Base-by-base conservation (phyloP, 345 rosid genomes). In the Zanthoxylum bungeanum region DNA sequence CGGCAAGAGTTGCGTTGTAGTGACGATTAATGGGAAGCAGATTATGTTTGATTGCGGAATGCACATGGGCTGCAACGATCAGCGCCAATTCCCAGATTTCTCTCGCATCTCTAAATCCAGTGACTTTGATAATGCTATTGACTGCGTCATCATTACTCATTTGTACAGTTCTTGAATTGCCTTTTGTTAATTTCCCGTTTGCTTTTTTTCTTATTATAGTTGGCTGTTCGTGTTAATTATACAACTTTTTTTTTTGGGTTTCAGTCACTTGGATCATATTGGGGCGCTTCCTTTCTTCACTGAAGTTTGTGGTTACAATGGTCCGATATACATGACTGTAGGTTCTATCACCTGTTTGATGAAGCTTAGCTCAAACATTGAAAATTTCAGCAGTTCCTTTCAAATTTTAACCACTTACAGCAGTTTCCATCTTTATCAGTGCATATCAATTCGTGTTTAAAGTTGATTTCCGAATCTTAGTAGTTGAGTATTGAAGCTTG, bases 31-130 rank as follows among this genome's bases (percentile, higher is more conserved):
- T 11, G 93, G 94, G 33, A 91, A 91, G 82, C 82, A 78, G 66
- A 87, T 92, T 65, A 95, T 95, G 98, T 95, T 95, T 40, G 99
- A 95, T 72, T 95, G 97, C 70, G 98, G 98, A 65, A 92, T 95
- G 99, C 97, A 92, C 75, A 92, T 95, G 98, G 99, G 96, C 46
- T 82, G 85, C 77, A 82, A 80, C 53, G 99, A 91, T 77, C 89
- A 79, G 46, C 89, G 86, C n/a, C 90, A 96, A 7, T 95, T 81
- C 83, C 98, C 98, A 3, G 93, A 92, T 72, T 95, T 95, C 80
- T 88, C 98, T 39, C 90, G 73, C 56, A 67, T 89, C 53, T 84
- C 97, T 0, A 75, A 83, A 24, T 74, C 87, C 25, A 73, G 83
- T 11, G 90, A 89, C 68, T 95, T 88, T 57, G 85, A 85, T 67